Percentiles rank a stretch among this genome's conserved stretches.
Evolutionary conservation across 2,329 filamentous ascomycete genomes (phyloP).

Genomic region (Hypoxylon sp.): DNA sequence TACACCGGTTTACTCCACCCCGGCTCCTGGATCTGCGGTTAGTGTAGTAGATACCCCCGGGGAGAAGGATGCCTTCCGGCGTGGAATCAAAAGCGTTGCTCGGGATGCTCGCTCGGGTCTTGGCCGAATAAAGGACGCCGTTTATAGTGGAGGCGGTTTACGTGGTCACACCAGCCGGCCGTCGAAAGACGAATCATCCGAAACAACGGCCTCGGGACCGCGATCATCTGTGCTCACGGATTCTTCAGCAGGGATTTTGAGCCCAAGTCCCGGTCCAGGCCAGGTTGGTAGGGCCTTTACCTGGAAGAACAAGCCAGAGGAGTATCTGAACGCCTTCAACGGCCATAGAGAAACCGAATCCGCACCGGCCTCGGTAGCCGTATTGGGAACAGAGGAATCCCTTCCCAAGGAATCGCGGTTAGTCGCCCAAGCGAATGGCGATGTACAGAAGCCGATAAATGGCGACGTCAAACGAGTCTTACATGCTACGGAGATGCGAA

Average conservation of each 20-base stretch:
- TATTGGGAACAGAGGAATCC: constrained; percentile 36
- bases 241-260: constrained; percentile 55
- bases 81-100: constrained; percentile 82
- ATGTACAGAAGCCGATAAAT: constrained; percentile 32
- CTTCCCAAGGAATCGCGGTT: constrained; percentile 32
- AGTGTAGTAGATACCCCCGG: constrained; percentile 64
- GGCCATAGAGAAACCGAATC: constrained; percentile 54
- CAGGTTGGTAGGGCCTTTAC: constrained; percentile 68
- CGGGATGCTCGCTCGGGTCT: constrained; percentile 87
- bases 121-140: constrained; percentile 87
- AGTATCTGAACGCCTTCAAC: constrained; percentile 65
- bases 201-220: constrained; percentile 55
- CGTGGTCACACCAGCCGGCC: constrained; percentile 67
- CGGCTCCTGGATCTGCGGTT: constrained; percentile 62
- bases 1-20: constrained; percentile 60
- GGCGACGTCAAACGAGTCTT: constrained; percentile 46
- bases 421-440: constrained; percentile 38
- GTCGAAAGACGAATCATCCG: constrained; percentile 70
- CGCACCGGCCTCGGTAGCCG: constrained; percentile 31
- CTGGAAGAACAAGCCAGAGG: constrained; percentile 75
- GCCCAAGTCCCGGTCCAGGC: constrained; percentile 53
- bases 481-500: constrained; percentile 42
- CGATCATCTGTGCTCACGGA: constrained; percentile 57
- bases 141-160: constrained; percentile 70
- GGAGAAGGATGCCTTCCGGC: constrained; percentile 72